Evolutionary conservation across 1,284 basidiomycete species (phyloP).

Genomic region (Ustilago bromivora): DNA sequence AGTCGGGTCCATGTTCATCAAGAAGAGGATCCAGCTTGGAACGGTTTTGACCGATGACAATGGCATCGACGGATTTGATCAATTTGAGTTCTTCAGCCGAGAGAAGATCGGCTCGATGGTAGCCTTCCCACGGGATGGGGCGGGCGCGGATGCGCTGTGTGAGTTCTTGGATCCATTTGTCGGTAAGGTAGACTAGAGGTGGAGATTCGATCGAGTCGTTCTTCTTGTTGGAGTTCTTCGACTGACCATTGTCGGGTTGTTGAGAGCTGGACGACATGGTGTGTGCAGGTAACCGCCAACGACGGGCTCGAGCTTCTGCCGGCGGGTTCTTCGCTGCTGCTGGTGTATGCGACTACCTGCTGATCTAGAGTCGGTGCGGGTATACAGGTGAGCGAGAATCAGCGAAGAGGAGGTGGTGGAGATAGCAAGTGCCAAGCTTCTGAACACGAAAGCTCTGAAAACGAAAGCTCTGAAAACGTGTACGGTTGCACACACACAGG

Average conservation of each 20-base stretch:
- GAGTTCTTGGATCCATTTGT: conserved; percentile 86
- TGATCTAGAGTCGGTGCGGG: too few relatives aligned
- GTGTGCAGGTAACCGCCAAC: not conserved
- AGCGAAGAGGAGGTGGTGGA: not conserved
- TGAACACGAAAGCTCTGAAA: not conserved
- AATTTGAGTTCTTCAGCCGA: conserved; percentile 88
- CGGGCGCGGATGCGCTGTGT: conserved; percentile 88
- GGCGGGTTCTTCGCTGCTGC: not conserved
- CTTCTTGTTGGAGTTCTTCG: conserved; percentile 28
- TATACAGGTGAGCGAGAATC: too few relatives aligned
- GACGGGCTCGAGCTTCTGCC: not conserved
- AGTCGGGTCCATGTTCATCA: conserved; percentile 71
- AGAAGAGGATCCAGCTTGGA: conserved; percentile 83
- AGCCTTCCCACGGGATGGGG: conserved; percentile 97
- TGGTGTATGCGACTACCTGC: not conserved
- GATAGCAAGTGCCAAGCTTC: conserved; percentile 12
- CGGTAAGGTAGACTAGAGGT: conserved; percentile 85
- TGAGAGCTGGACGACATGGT: conserved; percentile 34
- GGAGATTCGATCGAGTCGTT: conserved; percentile 40
- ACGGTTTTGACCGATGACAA: conserved; percentile 93
- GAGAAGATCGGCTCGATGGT: conserved; percentile 92
- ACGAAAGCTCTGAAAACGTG: too few relatives aligned
- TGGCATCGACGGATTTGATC: conserved; percentile 76
- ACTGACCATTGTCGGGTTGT: conserved; percentile 8
- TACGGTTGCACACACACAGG: not conserved